Base-by-base conservation (phyloP, 2,329 filamentous ascomycete species). In the Exserohilum rostratum region DNA sequence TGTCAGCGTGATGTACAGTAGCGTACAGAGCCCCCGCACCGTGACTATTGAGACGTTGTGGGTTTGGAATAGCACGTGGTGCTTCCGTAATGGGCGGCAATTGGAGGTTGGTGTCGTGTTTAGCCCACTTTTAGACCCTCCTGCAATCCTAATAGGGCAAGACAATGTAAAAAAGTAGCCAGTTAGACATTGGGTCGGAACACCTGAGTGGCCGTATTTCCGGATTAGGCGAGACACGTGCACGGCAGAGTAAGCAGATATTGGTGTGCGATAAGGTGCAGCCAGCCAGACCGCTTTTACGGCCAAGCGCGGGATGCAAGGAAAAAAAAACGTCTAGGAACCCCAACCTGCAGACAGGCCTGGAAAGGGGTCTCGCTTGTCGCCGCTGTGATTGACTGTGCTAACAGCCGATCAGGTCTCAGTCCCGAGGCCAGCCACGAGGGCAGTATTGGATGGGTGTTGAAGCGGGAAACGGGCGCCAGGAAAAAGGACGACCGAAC, bases 191-290 rank as follows among this genome's bases (percentile, higher is more conserved):
- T 44, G 17, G 35, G 20, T 11, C 4, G 22, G 42, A 15, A 40
- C 47, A 53, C 55, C 39, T 44, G 53, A 54, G 51, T 50, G 22
- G 50, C 47, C 46, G 52, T 17, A 46, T 39, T 54, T 37, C 64
- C 65, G 7, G 5, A 64, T 67, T 51, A 49, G 55, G 66, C 44
- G 30, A 48, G 33, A 48, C 34, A 39, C 55, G 25, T 57, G 55
- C 50, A 39, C 40, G 55, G 61, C 50, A 53, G 60, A 57, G 58
- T 55, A 52, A 61, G 56, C 35, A 62, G 60, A 59, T 65, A 69
- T 68, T 64, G 65, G 64, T 58, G 59, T 66, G 71, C 68, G 69
- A 71, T 62, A 64, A 64, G 61, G 27, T 65, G 69, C 68, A 70
- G 61, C 50, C 60, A 53, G 46, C 51, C 53, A 47, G 57, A 59